These are phyloP conservation scores for Plasmopara viticola DNA, from an alignment of 352 stramenopile species.

Conservation along the genomic window DNA sequence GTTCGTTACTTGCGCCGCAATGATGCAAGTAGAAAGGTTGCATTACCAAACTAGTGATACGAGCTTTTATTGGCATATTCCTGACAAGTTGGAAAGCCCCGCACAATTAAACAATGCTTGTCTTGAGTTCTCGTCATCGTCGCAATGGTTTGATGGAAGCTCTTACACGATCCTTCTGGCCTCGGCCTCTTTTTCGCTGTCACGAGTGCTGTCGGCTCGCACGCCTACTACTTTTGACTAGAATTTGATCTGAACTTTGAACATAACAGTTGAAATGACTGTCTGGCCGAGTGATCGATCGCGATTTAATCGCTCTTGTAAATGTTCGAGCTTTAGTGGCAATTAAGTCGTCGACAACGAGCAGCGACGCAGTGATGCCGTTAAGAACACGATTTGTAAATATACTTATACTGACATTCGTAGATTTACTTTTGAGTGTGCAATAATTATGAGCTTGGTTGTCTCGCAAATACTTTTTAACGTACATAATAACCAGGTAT, in stretches of 20 bases:
- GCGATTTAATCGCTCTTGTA: slow-evolving; percentile 24
- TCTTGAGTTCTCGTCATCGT: too few species aligned
- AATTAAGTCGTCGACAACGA: slow-evolving; percentile 76
- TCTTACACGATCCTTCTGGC: too few species aligned
- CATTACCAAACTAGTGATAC: too few species aligned
- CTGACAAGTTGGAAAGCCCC: too few species aligned
- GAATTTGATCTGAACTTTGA: slow-evolving; percentile 33
- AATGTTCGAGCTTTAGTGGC: slow-evolving; percentile 49
- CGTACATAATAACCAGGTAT: not conserved
- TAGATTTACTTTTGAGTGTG: slow-evolving; percentile 18
- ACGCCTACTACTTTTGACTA: slow-evolving; percentile 15
- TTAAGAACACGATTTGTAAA: slow-evolving; percentile 31
- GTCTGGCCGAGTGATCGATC: slow-evolving; percentile 36
- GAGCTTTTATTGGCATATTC: too few species aligned
- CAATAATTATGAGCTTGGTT: not conserved
- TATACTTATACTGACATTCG: too few species aligned
- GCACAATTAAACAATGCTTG: too few species aligned
- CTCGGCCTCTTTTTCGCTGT: too few species aligned
- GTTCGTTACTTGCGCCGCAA: too few species aligned
- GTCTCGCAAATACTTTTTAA: slow-evolving; percentile 19
- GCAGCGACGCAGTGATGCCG: slow-evolving; percentile 31
- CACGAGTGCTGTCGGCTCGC: not conserved
- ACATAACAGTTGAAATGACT: slow-evolving; percentile 22
- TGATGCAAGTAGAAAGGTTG: too few species aligned
- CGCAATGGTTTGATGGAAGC: too few species aligned